Percentiles rank a stretch among this genome's conserved stretches.
Evolutionary conservation across 2,329 filamentous ascomycete species (phyloP).

Genomic region (Fusarium albidum): DNA sequence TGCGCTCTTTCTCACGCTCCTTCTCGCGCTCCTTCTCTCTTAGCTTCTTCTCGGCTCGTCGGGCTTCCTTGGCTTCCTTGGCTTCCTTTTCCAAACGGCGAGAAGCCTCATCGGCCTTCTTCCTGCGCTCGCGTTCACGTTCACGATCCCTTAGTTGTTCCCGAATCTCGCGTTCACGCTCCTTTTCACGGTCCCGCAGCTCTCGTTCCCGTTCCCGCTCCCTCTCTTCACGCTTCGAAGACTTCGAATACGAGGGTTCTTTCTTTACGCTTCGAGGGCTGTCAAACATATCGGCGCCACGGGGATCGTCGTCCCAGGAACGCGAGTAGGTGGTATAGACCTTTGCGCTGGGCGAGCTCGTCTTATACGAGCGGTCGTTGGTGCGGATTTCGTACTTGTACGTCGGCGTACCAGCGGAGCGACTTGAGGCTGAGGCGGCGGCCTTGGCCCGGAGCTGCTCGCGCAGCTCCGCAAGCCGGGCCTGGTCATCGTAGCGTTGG

Average conservation of each 20-base stretch:
- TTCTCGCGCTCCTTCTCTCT: conserved; percentile 48
- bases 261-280: conserved; percentile 53
- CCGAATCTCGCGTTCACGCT: conserved; percentile 30
- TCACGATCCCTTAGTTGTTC: conserved; percentile 40
- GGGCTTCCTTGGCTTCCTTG: conserved; percentile 45
- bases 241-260: conserved; percentile 56
- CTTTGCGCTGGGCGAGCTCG: conserved; percentile 43
- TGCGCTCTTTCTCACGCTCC: conserved; percentile 49
- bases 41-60: conserved; percentile 46
- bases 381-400: conserved; percentile 58
- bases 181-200: conserved; percentile 39
- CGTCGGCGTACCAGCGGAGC: conserved; percentile 48
- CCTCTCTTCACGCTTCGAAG: conserved; percentile 52
- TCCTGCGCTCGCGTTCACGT: conserved; percentile 22
- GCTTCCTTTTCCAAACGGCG: conserved; percentile 40
- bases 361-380: conserved; percentile 57
- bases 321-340: conserved; percentile 46
- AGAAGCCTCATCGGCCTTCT: conserved; percentile 18
- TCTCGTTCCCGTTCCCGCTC: conserved; percentile 48
- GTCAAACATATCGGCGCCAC: conserved; percentile 54
- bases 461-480: conserved; percentile 71
- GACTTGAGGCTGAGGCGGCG: conserved; percentile 51
- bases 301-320: conserved; percentile 56
- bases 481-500: conserved; percentile 79
- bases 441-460: conserved; percentile 58